phyloP scores from a whole-genome alignment of 1,139 yeast species.

The Blastobotrys arbuscula region DNA sequence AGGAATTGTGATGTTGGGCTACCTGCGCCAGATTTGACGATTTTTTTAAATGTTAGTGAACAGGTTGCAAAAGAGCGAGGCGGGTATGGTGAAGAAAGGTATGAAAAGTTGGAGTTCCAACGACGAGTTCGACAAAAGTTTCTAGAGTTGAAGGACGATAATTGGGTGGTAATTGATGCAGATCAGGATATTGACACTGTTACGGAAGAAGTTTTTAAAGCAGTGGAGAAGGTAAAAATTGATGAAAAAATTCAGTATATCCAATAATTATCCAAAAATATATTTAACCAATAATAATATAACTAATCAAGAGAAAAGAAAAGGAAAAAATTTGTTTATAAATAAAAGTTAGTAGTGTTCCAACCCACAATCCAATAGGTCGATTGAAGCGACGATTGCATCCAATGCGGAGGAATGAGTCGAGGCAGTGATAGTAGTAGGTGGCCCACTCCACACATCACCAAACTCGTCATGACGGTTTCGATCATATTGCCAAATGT shows the following conservation, averaged over 20 bases:
- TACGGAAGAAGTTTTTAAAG: conserved; percentile 23
- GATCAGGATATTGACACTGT: conserved; percentile 59
- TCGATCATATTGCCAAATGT: conserved; percentile 8
- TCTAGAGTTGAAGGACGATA: conserved; percentile 37
- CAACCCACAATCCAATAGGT: not conserved
- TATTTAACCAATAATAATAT: too few species aligned
- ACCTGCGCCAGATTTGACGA: conserved; percentile 77
- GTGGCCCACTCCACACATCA: conserved; percentile 15
- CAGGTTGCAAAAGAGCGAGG: conserved; percentile 52
- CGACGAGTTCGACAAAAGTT: conserved; percentile 58
- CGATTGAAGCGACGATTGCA: conserved; percentile 5
- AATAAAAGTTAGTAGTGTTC: not conserved
- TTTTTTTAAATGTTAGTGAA: conserved; percentile 61
- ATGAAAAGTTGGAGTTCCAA: conserved; percentile 74
- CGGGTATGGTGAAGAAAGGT: conserved; percentile 90
- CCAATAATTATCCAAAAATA: not conserved
- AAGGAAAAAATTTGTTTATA: not conserved
- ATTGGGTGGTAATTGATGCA: conserved; percentile 52
- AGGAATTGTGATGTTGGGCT: conserved; percentile 74
- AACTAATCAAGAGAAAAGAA: not conserved
- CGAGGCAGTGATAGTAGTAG: conserved; percentile 5
- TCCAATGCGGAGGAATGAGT: conserved; percentile 10
- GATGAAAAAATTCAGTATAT: not conserved
- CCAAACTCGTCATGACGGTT: conserved; percentile 13
- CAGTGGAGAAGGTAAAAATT: conserved; percentile 11